Percentiles rank a stretch among this genome's conserved stretches.
These are phyloP conservation scores for Casaregolazyma lundiana DNA, from an alignment of 1,139 yeast genomes.

Conservation along the genomic window DNA sequence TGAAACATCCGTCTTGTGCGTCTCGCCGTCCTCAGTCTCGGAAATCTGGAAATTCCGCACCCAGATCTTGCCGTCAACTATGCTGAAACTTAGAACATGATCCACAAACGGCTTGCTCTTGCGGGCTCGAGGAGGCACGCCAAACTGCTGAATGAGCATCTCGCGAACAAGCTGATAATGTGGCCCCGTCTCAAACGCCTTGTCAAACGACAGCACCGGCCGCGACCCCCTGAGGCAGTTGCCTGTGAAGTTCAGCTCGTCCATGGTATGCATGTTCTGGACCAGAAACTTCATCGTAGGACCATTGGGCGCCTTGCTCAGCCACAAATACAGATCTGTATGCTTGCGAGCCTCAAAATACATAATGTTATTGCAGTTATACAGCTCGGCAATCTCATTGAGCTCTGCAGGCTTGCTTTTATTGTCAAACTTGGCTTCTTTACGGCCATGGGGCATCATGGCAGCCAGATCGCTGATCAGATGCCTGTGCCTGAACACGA, in stretches of 20 bases:
- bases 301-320: slow-evolving; percentile 96
- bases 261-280: slow-evolving; percentile 93
- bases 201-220: slow-evolving; percentile 89
- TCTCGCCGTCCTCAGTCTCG: slow-evolving; percentile 55
- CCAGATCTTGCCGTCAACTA: slow-evolving; percentile 95
- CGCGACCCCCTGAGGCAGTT: slow-evolving; percentile 94
- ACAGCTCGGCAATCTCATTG: slow-evolving; percentile 93
- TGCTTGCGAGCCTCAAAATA: slow-evolving; percentile 97
- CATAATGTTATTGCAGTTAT: slow-evolving; percentile 92
- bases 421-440: slow-evolving; percentile 93
- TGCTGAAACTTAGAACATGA: slow-evolving; percentile 88
- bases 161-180: slow-evolving; percentile 79
- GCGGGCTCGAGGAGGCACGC: slow-evolving; percentile 96
- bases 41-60: slow-evolving; percentile 89
- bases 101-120: slow-evolving; percentile 92
- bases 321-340: slow-evolving; percentile 90
- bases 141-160: slow-evolving; percentile 78
- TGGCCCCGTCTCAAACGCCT: slow-evolving; percentile 58
- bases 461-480: slow-evolving; percentile 74
- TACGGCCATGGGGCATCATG: slow-evolving; percentile 90
- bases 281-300: slow-evolving; percentile 93
- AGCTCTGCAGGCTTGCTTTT: slow-evolving; percentile 84
- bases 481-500: slow-evolving; percentile 90
- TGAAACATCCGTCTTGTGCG: slow-evolving; percentile 48
- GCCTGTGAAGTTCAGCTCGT: slow-evolving; percentile 93